Base-by-base conservation (phyloP, 164 flowering plant genomes). In the Vitis labrusca region DNA sequence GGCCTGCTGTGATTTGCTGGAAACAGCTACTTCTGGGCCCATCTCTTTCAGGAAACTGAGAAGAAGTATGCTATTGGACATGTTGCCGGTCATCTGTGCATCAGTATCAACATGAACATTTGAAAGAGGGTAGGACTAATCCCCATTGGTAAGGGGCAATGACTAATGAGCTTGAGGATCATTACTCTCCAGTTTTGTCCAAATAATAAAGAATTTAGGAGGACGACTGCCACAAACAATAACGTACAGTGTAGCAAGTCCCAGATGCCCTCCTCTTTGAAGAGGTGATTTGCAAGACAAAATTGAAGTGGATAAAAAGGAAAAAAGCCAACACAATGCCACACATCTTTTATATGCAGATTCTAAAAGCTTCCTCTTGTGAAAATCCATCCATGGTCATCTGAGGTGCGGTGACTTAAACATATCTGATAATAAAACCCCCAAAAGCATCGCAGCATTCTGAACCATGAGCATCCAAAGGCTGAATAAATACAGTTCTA, bases 401-500 rank as follows among this genome's bases (percentile, higher is more conserved):
- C 56, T 13, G 13, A 53, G 7, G 56, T 53, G 56, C 2, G 15
- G n/a, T 37, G 44, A 37, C 44, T 13, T 0, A 13, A 53, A 53
- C 56, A 13, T 14, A 53, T 53, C 56, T 11, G 14, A 53, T 10
- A 1, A 23, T 23, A 23, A 51, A 51, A 51, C 54, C 54, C 4
- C 54, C 54, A 51, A 51, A 51, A 51, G 54, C 54, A 51, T 51
- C 27, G 27, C 27, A 23, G 27, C 27, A 23, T 23, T 23, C 27
- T 23, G 27, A 23, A 23, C 27, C 27, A 23, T 23, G 44, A 37
- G 44, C 44, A 37, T 37, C 44, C 44, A 2, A 37, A 6, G 5
- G 44, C 44, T 37, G 44, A 3, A 37, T 6, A 37, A 37, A 29
- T 11, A 7, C 12, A 15, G 30, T 47, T 70, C 74, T 81, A 85